Percentiles rank a stretch among this genome's conserved stretches.
These are phyloP conservation scores for Mortierella claussenii DNA, from an alignment of 192 early-diverging fungal genomes.

Conservation along the genomic window DNA sequence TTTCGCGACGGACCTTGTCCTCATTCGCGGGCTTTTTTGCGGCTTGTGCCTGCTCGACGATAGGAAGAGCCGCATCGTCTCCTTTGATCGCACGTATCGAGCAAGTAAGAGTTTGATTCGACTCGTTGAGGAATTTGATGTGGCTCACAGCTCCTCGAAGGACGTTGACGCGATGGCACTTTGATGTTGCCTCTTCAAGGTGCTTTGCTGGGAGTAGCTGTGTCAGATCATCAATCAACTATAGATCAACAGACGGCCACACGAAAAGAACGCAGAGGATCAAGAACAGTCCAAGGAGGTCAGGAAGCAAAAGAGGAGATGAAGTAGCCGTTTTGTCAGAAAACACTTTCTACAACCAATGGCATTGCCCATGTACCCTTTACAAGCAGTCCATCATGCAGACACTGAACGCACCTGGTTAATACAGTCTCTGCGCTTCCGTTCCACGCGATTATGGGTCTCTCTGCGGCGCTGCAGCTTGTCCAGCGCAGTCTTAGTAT, in stretches of 20 bases:
- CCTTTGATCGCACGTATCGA: conserved; percentile 48
- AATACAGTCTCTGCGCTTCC: conserved; percentile 74
- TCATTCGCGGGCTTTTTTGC: conserved; percentile 2
- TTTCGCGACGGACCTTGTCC: neutral
- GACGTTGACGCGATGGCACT: conserved; percentile 60
- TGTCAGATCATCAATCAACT: conserved; percentile 60
- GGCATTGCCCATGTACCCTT: too few relatives aligned
- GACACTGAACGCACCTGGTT: conserved; percentile 25
- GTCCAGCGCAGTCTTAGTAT: conserved; percentile 73
- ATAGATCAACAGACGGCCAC: too few relatives aligned
- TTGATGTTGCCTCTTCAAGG: conserved; percentile 46
- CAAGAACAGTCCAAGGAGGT: too few relatives aligned
- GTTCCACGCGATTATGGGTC: conserved; percentile 79
- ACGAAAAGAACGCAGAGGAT: too few relatives aligned
- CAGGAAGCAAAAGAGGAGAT: too few relatives aligned
- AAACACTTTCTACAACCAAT: neutral
- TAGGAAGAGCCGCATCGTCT: conserved; percentile 1
- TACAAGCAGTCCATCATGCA: too few relatives aligned
- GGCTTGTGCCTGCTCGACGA: too few relatives aligned
- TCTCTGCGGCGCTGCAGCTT: conserved; percentile 74
- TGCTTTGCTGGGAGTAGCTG: conserved; percentile 50
- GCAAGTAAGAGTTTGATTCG: conserved; percentile 64
- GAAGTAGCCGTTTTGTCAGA: neutral
- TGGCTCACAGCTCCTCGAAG: conserved; percentile 59
- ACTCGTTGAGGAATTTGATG: too few relatives aligned